Base-by-base conservation (phyloP, 345 rosid genomes). In the Garcia nutans region DNA sequence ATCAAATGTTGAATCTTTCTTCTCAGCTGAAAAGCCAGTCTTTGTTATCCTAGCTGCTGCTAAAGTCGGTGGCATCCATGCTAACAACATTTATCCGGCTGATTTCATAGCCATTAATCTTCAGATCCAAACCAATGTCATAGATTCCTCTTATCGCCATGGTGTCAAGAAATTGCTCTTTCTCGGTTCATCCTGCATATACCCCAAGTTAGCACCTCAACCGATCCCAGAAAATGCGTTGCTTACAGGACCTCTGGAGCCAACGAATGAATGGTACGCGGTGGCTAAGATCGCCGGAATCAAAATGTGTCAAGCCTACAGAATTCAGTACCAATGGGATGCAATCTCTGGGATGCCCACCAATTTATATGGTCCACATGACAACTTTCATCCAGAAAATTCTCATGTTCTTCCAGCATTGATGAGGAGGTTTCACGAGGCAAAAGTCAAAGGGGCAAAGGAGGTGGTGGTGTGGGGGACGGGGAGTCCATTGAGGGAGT, bases 391-490 rank as follows among this genome's bases (percentile, higher is more conserved):
- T 66, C 98, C 95, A 0, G 93, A 96, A 77, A 96, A 93, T 70
- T 96, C 98, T 0, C 98, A 96, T 61, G 99, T 93, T 42, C 80
- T 96, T 59, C 99, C 99, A 17, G 99, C 98, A 2, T 68, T 96
- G 76, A 93, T 93, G 87, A 85, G 97, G 84, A 84, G 98, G 78
- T 93, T 96, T 62, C 98, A 92, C 22, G 92, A 89, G 76, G 97
- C 98, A 5, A 96, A 96, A 76, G 90, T 82, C 55, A 85, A 78
- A n/a, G 73, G 82, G 20, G 94, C 91, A 0, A 90, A 92, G 0
- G 87, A 92, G 81, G 99, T 96, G 54, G 99, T 96, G 55, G 98
- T 96, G 58, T 96, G 99, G 99, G 99, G 99, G 23, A 88, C 90
- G 0, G 99, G 99, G 0, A 89, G 96, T 47, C 99, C 99, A 0